phyloP scores from a whole-genome alignment of 331 rosid species.

The Malus hybrid region DNA sequence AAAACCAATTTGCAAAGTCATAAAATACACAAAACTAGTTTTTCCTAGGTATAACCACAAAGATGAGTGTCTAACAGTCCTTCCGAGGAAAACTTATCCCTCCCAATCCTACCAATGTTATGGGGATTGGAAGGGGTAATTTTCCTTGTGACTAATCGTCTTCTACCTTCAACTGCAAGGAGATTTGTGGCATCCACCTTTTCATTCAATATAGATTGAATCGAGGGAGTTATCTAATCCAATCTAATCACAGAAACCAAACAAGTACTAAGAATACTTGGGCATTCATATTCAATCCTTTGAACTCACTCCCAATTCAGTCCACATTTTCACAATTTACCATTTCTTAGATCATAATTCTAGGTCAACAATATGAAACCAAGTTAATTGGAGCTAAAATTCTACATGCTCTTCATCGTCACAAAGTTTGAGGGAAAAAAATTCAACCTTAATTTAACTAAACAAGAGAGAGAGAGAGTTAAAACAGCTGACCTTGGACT shows the following conservation, averaged over 20 bases:
- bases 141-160: too few species aligned
- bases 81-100: background rate
- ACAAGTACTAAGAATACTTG: too few species aligned
- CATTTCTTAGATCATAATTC: background rate
- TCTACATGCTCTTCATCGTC: background rate
- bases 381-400: background rate
- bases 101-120: too few species aligned
- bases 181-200: too few species aligned
- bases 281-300: background rate
- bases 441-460: background rate
- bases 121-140: too few species aligned
- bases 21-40: background rate
- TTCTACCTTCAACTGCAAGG: too few species aligned
- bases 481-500: constrained; percentile 38
- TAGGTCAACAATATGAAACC: background rate
- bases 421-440: background rate
- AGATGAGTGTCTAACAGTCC: background rate
- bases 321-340: background rate
- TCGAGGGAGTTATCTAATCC: too few species aligned
- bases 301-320: background rate
- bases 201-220: too few species aligned
- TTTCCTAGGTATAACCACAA: background rate
- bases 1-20: background rate
- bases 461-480: background rate
- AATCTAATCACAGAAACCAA: too few species aligned